Conservation (phyloP, 345 rosid species). For the Eucalyptus pauciflora region DNA sequence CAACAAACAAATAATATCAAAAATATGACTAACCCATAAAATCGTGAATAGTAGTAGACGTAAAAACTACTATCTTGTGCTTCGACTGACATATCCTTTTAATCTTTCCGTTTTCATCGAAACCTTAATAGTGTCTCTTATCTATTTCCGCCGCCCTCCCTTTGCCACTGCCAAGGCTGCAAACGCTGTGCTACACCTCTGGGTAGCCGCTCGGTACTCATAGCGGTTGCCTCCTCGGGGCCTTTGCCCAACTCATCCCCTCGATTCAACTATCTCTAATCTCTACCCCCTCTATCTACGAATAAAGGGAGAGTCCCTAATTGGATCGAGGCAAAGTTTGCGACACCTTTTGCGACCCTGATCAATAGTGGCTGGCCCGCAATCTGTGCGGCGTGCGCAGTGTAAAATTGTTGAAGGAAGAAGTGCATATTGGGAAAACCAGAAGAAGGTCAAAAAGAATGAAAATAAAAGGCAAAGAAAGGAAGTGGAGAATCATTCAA, state of each 20-base stretch:
- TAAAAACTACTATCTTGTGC: neutral
- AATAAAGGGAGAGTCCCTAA: too few relatives aligned
- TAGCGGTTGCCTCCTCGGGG: too few relatives aligned
- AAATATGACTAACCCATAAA: too few relatives aligned
- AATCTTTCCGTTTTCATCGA: too few relatives aligned
- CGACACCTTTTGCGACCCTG: neutral
- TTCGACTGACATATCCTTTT: neutral
- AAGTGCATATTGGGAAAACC: neutral
- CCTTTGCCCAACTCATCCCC: too few relatives aligned
- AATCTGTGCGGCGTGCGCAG: neutral
- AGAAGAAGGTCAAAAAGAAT: neutral
- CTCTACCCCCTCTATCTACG: too few relatives aligned
- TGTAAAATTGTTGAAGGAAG: neutral
- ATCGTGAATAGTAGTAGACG: neutral
- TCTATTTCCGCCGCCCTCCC: neutral
- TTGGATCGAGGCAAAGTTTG: too few relatives aligned
- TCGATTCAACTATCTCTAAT: too few relatives aligned
- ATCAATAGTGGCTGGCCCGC: neutral
- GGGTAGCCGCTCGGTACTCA: too few relatives aligned
- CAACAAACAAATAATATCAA: too few relatives aligned
- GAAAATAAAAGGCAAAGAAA: neutral
- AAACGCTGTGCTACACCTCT: too few relatives aligned
- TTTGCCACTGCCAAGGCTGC: neutral
- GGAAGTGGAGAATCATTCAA: neutral
- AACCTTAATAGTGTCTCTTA: neutral